Conservation (phyloP, 2,329 filamentous ascomycete genomes). For the Alternaria arborescens region DNA sequence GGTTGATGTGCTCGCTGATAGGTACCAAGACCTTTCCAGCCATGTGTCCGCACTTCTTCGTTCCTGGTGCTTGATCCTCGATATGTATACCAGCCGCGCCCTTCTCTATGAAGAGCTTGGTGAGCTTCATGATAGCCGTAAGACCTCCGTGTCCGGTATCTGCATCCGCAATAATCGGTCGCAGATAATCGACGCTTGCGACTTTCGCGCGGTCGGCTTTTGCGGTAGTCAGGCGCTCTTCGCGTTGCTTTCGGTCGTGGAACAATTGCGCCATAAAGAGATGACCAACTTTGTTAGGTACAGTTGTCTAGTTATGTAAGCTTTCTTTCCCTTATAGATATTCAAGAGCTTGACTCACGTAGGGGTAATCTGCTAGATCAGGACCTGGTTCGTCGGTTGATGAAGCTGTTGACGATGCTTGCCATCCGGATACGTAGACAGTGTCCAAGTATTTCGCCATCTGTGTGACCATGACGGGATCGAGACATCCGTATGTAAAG, state of each 20-base stretch:
- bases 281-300: conserved; percentile 97
- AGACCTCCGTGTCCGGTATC: conserved; percentile 97
- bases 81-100: conserved; percentile 98
- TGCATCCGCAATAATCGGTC: conserved; percentile 94
- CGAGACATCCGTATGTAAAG: conserved; percentile 96
- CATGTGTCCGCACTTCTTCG: conserved; percentile 99
- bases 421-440: conserved; percentile 98
- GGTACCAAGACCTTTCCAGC: conserved; percentile 97
- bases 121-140: conserved; percentile 99
- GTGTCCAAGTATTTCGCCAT: conserved; percentile 99
- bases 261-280: conserved; percentile 99
- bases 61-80: conserved; percentile 96
- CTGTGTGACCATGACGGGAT: conserved; percentile 98
- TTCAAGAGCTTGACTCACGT: conserved; percentile 40
- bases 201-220: conserved; percentile 76
- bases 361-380: conserved; percentile 95
- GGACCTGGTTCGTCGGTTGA: conserved; percentile 95
- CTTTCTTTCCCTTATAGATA: conserved; percentile 4
- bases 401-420: conserved; percentile 95
- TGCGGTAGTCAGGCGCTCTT: conserved; percentile 84
- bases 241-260: conserved; percentile 98
- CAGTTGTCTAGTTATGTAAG: conserved; percentile 75
- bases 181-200: conserved; percentile 88
- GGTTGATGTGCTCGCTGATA: conserved; percentile 97
- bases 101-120: conserved; percentile 95